These are phyloP conservation scores for Hansenula lynferdii DNA, from an alignment of 1,139 yeast species.

Conservation along the genomic window DNA sequence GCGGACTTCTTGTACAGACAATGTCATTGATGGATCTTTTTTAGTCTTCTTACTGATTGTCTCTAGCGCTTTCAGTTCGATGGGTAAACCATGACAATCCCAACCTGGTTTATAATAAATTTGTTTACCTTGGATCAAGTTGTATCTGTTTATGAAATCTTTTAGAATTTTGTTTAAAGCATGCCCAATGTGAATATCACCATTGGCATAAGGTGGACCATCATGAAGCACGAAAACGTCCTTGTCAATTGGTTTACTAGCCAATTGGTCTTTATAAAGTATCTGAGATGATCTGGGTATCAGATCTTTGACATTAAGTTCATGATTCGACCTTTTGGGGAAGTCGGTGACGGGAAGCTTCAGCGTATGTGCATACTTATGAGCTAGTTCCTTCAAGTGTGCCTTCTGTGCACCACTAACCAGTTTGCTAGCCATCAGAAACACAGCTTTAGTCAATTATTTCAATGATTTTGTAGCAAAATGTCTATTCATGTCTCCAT, in stretches of 20 bases:
- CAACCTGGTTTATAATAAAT: conserved; percentile 87
- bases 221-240: conserved; percentile 74
- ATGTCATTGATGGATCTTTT: conserved; percentile 25
- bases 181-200: conserved; percentile 90
- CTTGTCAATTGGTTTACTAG: conserved; percentile 26
- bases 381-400: conserved; percentile 16
- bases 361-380: conserved; percentile 20
- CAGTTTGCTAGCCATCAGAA: too few relatives aligned
- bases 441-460: too few relatives aligned
- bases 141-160: conserved; percentile 75
- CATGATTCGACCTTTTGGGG: conserved; percentile 41
- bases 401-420: conserved; percentile 8
- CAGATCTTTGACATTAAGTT: conserved; percentile 24
- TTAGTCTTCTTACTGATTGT: conserved; percentile 34
- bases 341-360: conserved; percentile 50
- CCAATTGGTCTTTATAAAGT: conserved; percentile 28
- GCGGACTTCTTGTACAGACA: conserved; percentile 52
- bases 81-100: conserved; percentile 99
- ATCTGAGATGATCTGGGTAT: conserved; percentile 33
- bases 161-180: conserved; percentile 85
- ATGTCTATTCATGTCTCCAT: too few relatives aligned
- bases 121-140: conserved; percentile 55
- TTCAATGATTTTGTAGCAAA: too few relatives aligned
- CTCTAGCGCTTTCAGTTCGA: conserved; percentile 78
- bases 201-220: conserved; percentile 99